Conservation (phyloP, 2,329 filamentous ascomycete genomes). For the Hymenoscyphus scutula region DNA sequence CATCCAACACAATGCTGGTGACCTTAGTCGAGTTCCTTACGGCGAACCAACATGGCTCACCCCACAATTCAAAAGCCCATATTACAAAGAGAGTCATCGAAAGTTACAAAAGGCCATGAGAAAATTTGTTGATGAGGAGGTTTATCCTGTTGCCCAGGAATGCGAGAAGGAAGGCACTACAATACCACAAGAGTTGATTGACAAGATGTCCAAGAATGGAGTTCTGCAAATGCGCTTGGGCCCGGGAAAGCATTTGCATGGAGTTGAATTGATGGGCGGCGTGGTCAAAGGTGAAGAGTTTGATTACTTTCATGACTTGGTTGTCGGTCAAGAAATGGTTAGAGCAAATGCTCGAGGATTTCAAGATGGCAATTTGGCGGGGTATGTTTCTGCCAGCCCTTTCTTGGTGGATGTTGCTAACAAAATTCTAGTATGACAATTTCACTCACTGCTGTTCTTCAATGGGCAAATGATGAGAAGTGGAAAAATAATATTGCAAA, state of each 20-base stretch:
- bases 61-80: conserved; percentile 73
- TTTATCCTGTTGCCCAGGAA: conserved; percentile 71
- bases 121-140: conserved; percentile 68
- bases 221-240: conserved; percentile 80
- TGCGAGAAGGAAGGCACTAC: conserved; percentile 72
- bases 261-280: conserved; percentile 64
- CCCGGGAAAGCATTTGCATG: conserved; percentile 77
- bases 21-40: conserved; percentile 76
- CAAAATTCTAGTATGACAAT: conserved; percentile 61
- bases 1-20: conserved; percentile 65
- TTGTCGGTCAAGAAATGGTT: conserved; percentile 70
- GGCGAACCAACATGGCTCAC: conserved; percentile 82
- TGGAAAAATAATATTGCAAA: conserved; percentile 66
- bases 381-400: conserved; percentile 35
- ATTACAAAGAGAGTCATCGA: conserved; percentile 74
- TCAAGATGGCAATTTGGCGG: conserved; percentile 82
- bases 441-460: conserved; percentile 72
- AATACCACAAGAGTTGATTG: conserved; percentile 69
- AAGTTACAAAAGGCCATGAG: conserved; percentile 67
- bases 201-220: conserved; percentile 72
- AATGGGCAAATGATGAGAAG: conserved; percentile 68
- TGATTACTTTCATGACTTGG: conserved; percentile 83
- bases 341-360: conserved; percentile 74
- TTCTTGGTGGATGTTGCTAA: neutral
- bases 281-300: conserved; percentile 75